Evolutionary conservation across 192 early-diverging fungal genomes (phyloP).

Genomic region (Linnemannia elongata): DNA sequence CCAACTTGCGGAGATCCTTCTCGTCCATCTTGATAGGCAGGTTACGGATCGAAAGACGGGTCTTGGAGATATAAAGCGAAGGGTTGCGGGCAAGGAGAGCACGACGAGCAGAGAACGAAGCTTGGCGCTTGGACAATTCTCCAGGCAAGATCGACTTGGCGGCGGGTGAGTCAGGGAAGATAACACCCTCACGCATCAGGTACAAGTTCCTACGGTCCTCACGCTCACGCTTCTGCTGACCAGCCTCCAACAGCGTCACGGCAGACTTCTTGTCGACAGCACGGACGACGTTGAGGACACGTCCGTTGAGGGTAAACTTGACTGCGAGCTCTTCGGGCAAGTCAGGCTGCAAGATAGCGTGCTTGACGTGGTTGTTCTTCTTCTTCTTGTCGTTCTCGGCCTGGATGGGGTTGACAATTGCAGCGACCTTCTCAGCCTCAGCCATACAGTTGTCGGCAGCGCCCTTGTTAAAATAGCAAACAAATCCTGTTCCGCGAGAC

Average conservation of each 20-base stretch:
- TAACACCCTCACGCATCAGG: constrained; percentile 87
- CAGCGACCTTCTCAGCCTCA: constrained; percentile 74
- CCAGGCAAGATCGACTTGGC: constrained; percentile 76
- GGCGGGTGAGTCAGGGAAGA: constrained; percentile 87
- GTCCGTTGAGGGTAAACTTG: constrained; percentile 83
- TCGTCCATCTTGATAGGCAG: constrained; percentile 84
- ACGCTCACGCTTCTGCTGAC: constrained; percentile 70
- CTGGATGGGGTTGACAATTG: constrained; percentile 50
- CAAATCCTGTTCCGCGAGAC: constrained; percentile 96
- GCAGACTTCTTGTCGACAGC: constrained; percentile 86
- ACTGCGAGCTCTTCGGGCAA: constrained; percentile 59
- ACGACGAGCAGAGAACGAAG: constrained; percentile 85
- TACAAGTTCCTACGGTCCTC: constrained; percentile 91
- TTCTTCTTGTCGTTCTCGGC: constrained; percentile 64
- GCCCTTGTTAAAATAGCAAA: constrained; percentile 81
- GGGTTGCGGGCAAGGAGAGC: constrained; percentile 87
- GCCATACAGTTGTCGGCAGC: constrained; percentile 84
- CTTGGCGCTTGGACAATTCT: constrained; percentile 88
- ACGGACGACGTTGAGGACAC: constrained; percentile 83
- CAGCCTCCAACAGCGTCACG: constrained; percentile 68
- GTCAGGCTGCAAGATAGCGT: constrained; percentile 76
- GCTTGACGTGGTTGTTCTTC: constrained; percentile 66
- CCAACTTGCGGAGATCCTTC: constrained; percentile 70
- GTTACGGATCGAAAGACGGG: constrained; percentile 91
- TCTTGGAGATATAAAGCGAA: constrained; percentile 89